Evolutionary conservation across 768 basidiomycete genomes (phyloP), one percentile per base, ranked within the genome.

Genomic region (Exidia glandulosa): DNA sequence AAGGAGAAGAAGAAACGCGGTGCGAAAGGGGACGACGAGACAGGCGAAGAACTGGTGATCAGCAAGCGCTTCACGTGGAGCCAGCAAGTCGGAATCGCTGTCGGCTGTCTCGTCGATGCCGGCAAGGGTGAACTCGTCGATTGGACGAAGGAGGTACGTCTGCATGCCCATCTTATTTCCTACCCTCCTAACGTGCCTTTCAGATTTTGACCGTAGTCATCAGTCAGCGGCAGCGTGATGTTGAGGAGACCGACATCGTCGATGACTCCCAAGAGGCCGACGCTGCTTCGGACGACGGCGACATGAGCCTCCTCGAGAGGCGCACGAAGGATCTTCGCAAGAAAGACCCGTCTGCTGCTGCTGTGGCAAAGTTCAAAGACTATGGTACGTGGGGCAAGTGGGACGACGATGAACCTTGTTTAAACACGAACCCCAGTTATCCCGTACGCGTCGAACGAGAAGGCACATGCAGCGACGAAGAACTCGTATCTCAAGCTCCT

Each of bases 21-120:
- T 19, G 50, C 19, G 25, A 56, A 71, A 75, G 34, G 55, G 25
- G 25, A 54, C 4, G 58, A 66, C 23, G 69, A 70, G 81, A 82
- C 63, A 73, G 68, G 13, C 70, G 72, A 56, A 78, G 93, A 94
- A 57, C 81, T 95, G 31, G 77, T 82, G 61, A 83, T 95, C 63
- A 88, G 89, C 77, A 90, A 90, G 66, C 91, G 90, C 5, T 87
- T 90, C 72, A 83, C 87, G 16, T 88, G 87, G 85, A 91, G 85
- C 65, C 87, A 97, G 67, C 86, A 97, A 70, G 76, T 98, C 54
- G 94, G 89, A 2, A 90, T 97, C 64, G 85, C 85, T 2, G 80
- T 96, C 61, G 83, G 83, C 41, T 79, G 81, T 52, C 79, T 97
- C 13, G 75, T 86, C 9, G 86, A 91, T 56, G 78, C 78, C 16